Conservation (phyloP, 305 asterid genomes). For the Plantago coronopus region DNA sequence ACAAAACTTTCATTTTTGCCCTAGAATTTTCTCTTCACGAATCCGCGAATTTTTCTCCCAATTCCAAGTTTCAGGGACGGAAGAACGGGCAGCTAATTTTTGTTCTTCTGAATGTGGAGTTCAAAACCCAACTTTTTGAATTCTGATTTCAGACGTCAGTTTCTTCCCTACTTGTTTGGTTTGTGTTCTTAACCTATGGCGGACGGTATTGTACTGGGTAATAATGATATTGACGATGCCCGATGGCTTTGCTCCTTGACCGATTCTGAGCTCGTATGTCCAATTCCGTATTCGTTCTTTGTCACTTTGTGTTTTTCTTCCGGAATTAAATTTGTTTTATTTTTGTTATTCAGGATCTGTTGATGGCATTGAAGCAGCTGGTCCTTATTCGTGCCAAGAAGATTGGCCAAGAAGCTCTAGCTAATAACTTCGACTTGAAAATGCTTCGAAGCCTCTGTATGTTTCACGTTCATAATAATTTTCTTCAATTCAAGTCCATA, state of each 20-base stretch:
- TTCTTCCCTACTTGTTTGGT: too few relatives aligned
- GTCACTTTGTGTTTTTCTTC: not conserved
- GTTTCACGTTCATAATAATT: conserved; percentile 10
- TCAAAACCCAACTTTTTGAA: too few relatives aligned
- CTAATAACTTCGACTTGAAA: conserved; percentile 49
- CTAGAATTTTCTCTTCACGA: too few relatives aligned
- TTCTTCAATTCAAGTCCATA: not conserved
- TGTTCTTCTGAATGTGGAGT: too few relatives aligned
- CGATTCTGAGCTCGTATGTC: conserved; percentile 57
- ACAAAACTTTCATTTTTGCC: too few relatives aligned
- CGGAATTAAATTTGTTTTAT: not conserved
- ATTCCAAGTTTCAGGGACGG: too few relatives aligned
- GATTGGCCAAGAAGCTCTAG: conserved; percentile 47
- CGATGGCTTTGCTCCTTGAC: conserved; percentile 69
- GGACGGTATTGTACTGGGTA: conserved; percentile 20
- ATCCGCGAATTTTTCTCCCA: too few relatives aligned
- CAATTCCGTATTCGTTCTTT: not conserved
- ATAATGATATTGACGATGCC: conserved; percentile 54
- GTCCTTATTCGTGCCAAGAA: conserved; percentile 50
- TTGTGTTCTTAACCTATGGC: conserved; percentile 13
- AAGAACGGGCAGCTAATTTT: too few relatives aligned
- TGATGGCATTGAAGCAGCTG: conserved; percentile 51
- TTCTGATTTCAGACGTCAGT: too few relatives aligned
- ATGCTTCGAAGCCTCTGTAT: conserved; percentile 56
- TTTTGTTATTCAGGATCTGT: conserved; percentile 41